These are phyloP conservation scores for Cutaneotrichosporon daszewskae DNA, from an alignment of 1,284 basidiomycete species.

Conservation along the genomic window DNA sequence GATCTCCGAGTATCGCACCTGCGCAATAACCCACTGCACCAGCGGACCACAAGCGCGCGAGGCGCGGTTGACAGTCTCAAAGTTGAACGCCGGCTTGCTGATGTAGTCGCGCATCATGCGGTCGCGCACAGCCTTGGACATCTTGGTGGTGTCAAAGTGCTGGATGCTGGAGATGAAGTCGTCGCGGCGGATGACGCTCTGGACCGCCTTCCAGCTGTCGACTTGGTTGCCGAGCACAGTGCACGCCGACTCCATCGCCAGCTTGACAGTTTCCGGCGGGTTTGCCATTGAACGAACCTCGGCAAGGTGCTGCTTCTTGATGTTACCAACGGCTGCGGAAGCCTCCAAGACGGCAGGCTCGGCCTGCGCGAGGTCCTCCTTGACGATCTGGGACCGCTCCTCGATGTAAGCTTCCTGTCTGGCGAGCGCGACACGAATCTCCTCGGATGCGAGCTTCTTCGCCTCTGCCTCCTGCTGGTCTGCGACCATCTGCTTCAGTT, in stretches of 20 bases:
- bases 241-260: constrained; percentile 99
- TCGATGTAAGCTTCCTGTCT: constrained; percentile 87
- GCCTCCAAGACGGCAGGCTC: constrained; percentile 96
- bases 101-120: constrained; percentile 92
- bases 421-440: constrained; percentile 88
- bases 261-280: constrained; percentile 93
- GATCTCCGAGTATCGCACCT: constrained; percentile 96
- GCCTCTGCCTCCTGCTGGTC: constrained; percentile 98
- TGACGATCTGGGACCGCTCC: constrained; percentile 79
- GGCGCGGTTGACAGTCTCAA: constrained; percentile 90
- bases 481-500: constrained; percentile 94
- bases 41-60: constrained; percentile 97
- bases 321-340: constrained; percentile 90
- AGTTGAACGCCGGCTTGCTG: constrained; percentile 85
- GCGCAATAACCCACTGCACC: constrained; percentile 97
- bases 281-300: constrained; percentile 99
- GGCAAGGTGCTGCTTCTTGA: constrained; percentile 93
- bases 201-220: constrained; percentile 86
- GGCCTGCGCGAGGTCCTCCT: constrained; percentile 93
- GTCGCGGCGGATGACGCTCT: constrained; percentile 91
- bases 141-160: constrained; percentile 91
- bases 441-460: constrained; percentile 92
- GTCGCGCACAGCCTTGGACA: constrained; percentile 86
- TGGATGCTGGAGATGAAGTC: constrained; percentile 97
- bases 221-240: constrained; percentile 96